A percentile compares a stretch with the other conserved stretches of the same genome.
Evolutionary conservation across 306 rosid genomes (phyloP).

Genomic region (Rosa rugosa): DNA sequence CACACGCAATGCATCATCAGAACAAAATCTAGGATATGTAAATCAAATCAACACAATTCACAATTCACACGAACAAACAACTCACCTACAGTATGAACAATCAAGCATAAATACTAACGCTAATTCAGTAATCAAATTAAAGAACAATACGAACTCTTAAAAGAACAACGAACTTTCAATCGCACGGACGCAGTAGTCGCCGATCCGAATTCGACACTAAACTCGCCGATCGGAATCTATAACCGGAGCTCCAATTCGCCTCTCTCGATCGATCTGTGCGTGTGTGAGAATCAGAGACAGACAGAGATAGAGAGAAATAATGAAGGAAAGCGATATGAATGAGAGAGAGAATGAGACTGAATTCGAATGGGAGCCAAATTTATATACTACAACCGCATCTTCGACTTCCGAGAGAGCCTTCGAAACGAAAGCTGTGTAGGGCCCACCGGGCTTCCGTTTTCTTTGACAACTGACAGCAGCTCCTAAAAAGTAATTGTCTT

Average conservation of each 20-base stretch:
- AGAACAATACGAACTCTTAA: constrained; percentile 30
- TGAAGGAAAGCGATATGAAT: neutral
- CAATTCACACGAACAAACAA: neutral
- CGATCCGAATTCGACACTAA: constrained; percentile 8
- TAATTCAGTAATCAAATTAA: neutral
- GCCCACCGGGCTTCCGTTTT: neutral
- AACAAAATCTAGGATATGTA: neutral
- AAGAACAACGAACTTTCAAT: constrained; percentile 25
- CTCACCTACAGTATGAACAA: constrained; percentile 4
- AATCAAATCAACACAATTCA: neutral
- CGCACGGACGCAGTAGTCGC: constrained; percentile 16
- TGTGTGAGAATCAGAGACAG: neutral
- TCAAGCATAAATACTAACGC: neutral
- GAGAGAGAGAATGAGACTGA: neutral
- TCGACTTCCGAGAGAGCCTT: constrained; percentile 39
- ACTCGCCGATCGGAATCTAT: neutral
- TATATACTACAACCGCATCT: constrained; percentile 22
- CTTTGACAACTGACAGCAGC: neutral
- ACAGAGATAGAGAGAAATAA: neutral
- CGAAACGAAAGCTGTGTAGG: constrained; percentile 21
- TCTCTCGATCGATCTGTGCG: too few species aligned
- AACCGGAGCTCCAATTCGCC: constrained; percentile 32
- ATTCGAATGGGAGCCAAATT: constrained; percentile 16
- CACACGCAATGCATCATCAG: constrained; percentile 1
- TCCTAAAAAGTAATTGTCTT: neutral